Conservation (phyloP, 129 eudicot species). For the Flaveria sonorensis region DNA sequence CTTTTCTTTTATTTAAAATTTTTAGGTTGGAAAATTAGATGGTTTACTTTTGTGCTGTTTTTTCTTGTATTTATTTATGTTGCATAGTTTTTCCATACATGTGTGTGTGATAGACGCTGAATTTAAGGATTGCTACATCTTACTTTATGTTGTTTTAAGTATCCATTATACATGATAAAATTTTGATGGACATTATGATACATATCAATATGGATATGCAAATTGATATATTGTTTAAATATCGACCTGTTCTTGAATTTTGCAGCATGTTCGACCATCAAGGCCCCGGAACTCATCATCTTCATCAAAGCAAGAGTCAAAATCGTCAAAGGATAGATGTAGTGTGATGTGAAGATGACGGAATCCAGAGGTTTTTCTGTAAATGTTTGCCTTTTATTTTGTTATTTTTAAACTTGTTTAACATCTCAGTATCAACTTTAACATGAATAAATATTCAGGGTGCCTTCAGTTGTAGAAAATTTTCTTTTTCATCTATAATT, state of each 20-base stretch:
- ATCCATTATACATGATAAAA: no score
- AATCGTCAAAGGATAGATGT: slow-evolving; percentile 72
- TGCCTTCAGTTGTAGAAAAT: neutral
- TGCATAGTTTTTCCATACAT: no score
- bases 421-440: slow-evolving; percentile 13
- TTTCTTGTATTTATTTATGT: no score
- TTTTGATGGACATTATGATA: neutral
- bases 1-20: no score
- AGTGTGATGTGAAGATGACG: slow-evolving; percentile 51
- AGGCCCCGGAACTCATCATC: slow-evolving; percentile 50
- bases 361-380: slow-evolving; percentile 30
- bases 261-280: slow-evolving; percentile 57
- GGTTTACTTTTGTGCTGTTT: no score
- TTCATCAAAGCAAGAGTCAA: slow-evolving; percentile 54
- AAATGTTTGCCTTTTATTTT: slow-evolving; percentile 30
- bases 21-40: no score
- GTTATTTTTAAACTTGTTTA: slow-evolving; percentile 20
- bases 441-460: slow-evolving; percentile 2
- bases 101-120: neutral
- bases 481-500: neutral
- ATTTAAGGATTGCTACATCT: neutral
- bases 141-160: neutral
- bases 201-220: neutral
- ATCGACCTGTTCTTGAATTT: neutral
- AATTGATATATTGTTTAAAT: neutral